Percentiles rank a stretch among this genome's conserved stretches.
Conservation (phyloP, 306 rosid genomes). For the Ammopiptanthus mongolicus region DNA sequence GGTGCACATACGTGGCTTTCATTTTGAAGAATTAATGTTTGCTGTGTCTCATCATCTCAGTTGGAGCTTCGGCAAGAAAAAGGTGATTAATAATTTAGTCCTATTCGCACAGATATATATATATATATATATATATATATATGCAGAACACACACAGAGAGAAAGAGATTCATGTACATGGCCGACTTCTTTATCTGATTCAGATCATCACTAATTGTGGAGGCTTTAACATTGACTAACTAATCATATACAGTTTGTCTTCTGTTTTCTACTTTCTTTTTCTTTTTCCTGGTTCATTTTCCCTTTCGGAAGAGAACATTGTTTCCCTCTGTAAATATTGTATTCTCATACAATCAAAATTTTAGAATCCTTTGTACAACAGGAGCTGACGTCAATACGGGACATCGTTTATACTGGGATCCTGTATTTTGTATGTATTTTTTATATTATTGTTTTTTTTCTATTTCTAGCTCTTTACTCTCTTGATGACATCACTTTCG, state of each 20-base stretch:
- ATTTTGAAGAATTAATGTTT: neutral
- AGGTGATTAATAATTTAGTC: neutral
- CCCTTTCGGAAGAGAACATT: constrained; percentile 11
- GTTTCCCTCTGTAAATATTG: constrained; percentile 22
- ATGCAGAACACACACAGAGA: constrained; percentile 13
- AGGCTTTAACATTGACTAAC: constrained; percentile 23
- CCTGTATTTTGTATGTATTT: too few species aligned
- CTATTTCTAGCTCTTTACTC: too few species aligned
- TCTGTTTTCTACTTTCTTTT: neutral
- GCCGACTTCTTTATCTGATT: neutral
- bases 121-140: too few species aligned
- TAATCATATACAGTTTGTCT: constrained; percentile 10
- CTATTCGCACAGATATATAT: too few species aligned
- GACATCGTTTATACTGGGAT: too few species aligned
- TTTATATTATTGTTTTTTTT: too few species aligned
- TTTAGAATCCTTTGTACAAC: neutral
- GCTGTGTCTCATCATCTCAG: neutral
- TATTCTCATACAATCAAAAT: neutral
- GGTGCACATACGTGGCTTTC: neutral
- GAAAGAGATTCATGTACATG: constrained; percentile 4
- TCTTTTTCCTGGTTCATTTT: neutral
- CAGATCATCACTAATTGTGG: neutral
- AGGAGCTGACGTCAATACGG: too few species aligned
- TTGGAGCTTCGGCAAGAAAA: neutral
- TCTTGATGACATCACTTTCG: too few species aligned